Evolutionary conservation across 106 monocot species (phyloP), one percentile per base, ranked within the genome.

Genomic region (Platanthera guangdongensis): DNA sequence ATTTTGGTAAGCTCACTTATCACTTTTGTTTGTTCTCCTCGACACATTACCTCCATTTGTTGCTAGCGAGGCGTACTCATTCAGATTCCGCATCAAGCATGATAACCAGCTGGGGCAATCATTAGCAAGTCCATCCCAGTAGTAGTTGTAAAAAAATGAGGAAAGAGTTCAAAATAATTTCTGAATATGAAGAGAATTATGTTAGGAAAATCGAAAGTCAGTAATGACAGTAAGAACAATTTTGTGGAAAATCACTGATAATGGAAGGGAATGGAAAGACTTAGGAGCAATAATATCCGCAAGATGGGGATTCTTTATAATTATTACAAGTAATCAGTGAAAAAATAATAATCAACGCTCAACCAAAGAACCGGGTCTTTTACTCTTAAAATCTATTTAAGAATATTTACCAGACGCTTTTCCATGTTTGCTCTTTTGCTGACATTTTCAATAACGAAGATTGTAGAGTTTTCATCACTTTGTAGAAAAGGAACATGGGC

Each of bases 401-500:
- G 16, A 7, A 77, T 52, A 52, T 14, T 21, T 87, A 95, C 95
- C 88, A 90, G 69, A 47, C 95, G 90, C 78, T 84, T 95, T 81
- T 92, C 90, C 86, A 88, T 85, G 83, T 95, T 95, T 51, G 95
- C 95, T 83, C 83, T 76, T 84, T 88, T 88, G 25, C 52, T 79
- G 49, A 95, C 78, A 80, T 86, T 73, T 62, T 77, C 83, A 81
- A 83, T 68, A 47, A 78, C 85, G 19, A 79, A 71, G 50, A 78
- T 18, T 72, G 73, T 14, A 16, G 68, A 73, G 64, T 85, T 57
- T 12, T 28, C 49, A 25, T 54, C 57, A 73, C 51, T 65, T 50
- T 67, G 48, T 72, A 75, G 39, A 72, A 88, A 84, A 62, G 79
- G 79, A 78, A 84, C 72, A 74, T 83, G 87, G 21, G 95, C 90